Conservation (phyloP, 139 green algal genomes). For the Chlamydomonas asymmetrica region DNA sequence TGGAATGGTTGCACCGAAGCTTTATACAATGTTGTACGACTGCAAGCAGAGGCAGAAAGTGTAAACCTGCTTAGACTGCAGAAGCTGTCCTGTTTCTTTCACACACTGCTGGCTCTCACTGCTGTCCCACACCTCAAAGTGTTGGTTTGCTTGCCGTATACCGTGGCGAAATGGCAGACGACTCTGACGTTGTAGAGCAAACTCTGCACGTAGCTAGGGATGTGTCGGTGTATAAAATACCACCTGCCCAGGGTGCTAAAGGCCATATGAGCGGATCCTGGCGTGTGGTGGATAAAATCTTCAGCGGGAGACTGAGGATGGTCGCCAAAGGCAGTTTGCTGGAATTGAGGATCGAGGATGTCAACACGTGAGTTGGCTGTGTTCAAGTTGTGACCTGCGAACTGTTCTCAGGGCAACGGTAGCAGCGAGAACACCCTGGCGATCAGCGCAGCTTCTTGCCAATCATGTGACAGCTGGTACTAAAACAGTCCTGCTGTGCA, state of each 20-base stretch:
- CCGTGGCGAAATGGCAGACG: too few species aligned
- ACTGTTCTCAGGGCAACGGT: neutral
- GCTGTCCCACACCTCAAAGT: too few species aligned
- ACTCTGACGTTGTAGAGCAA: conserved; percentile 33
- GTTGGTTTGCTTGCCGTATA: too few species aligned
- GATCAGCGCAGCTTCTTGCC: neutral
- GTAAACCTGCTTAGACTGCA: too few species aligned
- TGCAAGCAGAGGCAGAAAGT: too few species aligned
- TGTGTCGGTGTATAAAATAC: conserved; percentile 57
- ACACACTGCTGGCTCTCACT: too few species aligned
- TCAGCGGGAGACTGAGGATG: conserved; percentile 51
- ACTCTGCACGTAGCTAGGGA: conserved; percentile 41
- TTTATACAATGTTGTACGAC: too few species aligned
- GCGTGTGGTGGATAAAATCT: conserved; percentile 63
- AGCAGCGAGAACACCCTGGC: neutral
- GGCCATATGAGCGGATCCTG: conserved; percentile 61
- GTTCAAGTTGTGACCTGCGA: neutral
- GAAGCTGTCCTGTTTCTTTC: too few species aligned
- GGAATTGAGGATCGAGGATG: conserved; percentile 68
- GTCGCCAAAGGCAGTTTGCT: conserved; percentile 36
- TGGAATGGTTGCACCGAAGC: too few species aligned
- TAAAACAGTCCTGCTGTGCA: neutral
- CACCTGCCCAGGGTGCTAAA: conserved; percentile 31
- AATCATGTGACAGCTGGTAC: neutral
- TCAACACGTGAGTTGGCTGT: conserved; percentile 32